These are phyloP conservation scores for Coriolopsis trogii DNA, from an alignment of 1,284 basidiomycete species.

Conservation along the genomic window DNA sequence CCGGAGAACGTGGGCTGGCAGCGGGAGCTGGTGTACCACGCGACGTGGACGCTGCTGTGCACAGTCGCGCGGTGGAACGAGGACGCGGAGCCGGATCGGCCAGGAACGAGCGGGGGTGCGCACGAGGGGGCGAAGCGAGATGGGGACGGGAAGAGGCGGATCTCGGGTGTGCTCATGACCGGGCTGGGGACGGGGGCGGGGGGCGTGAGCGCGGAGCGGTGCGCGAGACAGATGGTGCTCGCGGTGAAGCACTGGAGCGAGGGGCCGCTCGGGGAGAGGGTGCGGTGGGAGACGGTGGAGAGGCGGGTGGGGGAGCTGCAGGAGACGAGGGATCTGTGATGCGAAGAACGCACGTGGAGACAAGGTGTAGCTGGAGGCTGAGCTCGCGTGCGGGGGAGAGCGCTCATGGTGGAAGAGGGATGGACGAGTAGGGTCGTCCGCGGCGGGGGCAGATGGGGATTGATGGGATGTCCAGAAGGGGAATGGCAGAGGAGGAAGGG, in stretches of 20 bases:
- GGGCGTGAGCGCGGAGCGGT: conserved; percentile 13
- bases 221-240: conserved; percentile 29
- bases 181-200: conserved; percentile 30
- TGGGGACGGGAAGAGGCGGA: conserved; percentile 1
- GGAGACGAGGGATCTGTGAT: not conserved
- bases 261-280: not conserved
- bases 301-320: conserved; percentile 2
- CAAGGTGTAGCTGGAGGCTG: no score
- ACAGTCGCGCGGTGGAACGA: conserved; percentile 23
- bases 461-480: no score
- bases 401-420: no score
- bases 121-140: not conserved
- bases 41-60: conserved; percentile 25
- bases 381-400: no score
- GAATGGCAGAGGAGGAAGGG: no score
- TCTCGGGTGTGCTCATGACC: conserved; percentile 28
- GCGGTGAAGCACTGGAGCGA: conserved; percentile 24
- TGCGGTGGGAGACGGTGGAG: conserved; percentile 7
- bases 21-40: conserved; percentile 27
- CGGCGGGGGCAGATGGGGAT: no score
- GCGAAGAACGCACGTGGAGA: not conserved
- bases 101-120: not conserved
- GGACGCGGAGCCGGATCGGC: not conserved
- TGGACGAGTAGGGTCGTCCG: no score
- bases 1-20: conserved; percentile 28